Base-by-base conservation (phyloP, 2,329 filamentous ascomycete species). In the Colletotrichum graminicola region DNA sequence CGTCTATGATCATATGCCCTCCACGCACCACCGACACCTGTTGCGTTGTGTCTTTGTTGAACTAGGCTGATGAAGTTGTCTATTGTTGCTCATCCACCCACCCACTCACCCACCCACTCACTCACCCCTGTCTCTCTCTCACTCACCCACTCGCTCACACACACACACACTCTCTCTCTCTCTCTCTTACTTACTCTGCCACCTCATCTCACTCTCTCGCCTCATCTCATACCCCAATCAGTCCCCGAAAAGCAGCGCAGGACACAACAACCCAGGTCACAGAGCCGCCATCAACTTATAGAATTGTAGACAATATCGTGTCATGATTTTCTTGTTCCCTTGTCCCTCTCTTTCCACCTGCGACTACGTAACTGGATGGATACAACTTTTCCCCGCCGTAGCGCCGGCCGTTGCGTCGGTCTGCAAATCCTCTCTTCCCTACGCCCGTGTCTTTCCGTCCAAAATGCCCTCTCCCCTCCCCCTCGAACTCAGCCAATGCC, bases 341-440 rank as follows among this genome's bases (percentile, higher is more conserved):
- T 23, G 21, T 23, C 10, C 21, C n/a, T 23, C 3, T 7, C n/a
- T 55, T 55, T 21, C 43, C 41, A 36, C 32, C 3, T 34, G 32
- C 12, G 21, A 64, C 65, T 55, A 54, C 54, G 7, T 59, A 51
- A 41, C 64, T 52, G 26, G 34, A 51, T 52, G 26, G 34, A 29
- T 59, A 36, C 57, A 52, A 62, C 41, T 51, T 34, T n/a, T 39
- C 29, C n/a, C 57, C 2, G 36, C 41, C 43, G 7, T 29, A 36
- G 41, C 49, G 61, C 49, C 63, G 49, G 14, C 36, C 43, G 21
- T 62, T 14, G 49, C 26, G 21, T 23, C 21, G 7, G 36, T 47
- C 34, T 71, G 47, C 62, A 34, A 10, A 8, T 34, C 34, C 34
- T 34, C 34, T 10, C 5, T 34, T 10, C 10, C 6, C 34, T 10